These are phyloP conservation scores for Trichoderma sp. DNA, from an alignment of 2,329 filamentous ascomycete species.

Conservation along the genomic window DNA sequence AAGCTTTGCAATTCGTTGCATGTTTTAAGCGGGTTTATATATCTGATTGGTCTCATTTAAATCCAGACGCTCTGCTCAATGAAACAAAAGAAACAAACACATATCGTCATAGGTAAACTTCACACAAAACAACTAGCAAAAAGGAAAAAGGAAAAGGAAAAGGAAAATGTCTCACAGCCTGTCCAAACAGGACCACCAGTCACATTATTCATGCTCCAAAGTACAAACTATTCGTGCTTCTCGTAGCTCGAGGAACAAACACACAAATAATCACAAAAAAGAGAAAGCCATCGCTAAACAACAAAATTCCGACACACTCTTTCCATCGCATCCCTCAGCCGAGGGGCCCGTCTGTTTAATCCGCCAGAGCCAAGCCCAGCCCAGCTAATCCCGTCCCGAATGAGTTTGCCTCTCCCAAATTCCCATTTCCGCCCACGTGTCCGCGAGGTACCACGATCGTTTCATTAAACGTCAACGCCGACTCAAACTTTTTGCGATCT, in stretches of 20 bases:
- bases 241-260: neutral
- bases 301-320: neutral
- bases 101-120: neutral
- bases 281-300: neutral
- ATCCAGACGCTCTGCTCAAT: neutral
- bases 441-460: conserved; percentile 10
- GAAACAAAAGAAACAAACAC: neutral
- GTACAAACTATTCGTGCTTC: neutral
- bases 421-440: conserved; percentile 1
- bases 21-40: neutral
- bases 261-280: neutral
- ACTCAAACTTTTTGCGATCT: conserved; percentile 15
- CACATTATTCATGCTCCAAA: conserved; percentile 9
- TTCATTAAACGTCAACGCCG: conserved; percentile 13
- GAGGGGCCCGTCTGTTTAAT: neutral
- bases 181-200: neutral
- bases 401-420: conserved; percentile 12
- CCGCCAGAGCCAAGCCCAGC: conserved; percentile 6
- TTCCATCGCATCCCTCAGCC: neutral
- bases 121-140: neutral
- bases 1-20: too few relatives aligned
- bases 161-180: neutral
- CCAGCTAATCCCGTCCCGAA: neutral
- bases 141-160: neutral
- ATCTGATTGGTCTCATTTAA: neutral